Evolutionary conservation across 768 basidiomycete species (phyloP), one percentile per base, ranked within the genome.

Genomic region (Termitomyces sp.): DNA sequence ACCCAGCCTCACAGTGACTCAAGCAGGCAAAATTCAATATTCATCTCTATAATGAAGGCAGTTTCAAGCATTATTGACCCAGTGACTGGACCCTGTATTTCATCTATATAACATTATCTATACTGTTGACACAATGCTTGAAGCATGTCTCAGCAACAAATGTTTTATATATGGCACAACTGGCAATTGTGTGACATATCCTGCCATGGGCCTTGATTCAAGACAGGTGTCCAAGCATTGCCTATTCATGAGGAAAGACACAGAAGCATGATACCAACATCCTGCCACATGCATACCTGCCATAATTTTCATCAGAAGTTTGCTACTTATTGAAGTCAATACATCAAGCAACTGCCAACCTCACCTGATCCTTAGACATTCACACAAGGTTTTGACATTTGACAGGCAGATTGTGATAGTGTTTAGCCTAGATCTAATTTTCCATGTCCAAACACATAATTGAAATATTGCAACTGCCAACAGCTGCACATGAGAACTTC

Each of bases 21-120:
- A 10, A 45, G 55, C 34, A 45, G 32, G 17, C 42, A 9, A 5
- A 46, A 48, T 25, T 36, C 56, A 10, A 42, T 54, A 15, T 17
- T 42, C 2, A 29, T 42, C 17, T 15, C 46, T 42, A 37, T 32
- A 20, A 57, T 53, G 11, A 65, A 63, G 42, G 54, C 60, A 32
- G 47, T 48, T 8, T 12, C 59, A 29, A 37, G 4, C 40, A 38
- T 37, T n/a, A 17, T 37, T 12, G 6, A 25, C 20, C 37, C 6
- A 15, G 6, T 3, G n/a, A 4, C 32, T 6, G 40, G 36, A 31
- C 32, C n/a, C n/a, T 50, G 14, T 25, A 43, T 10, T 9, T 7
- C 5, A 32, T 5, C 50, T 32, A 37, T n/a, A 45, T 43, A 47
- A 20, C 2, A 11, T 45, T 34, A 32, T 11, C 2, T n/a, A 45